Evolutionary conservation across 108 stramenopile genomes (phyloP).

Genomic region (Cyclotella choctawhatcheeana): DNA sequence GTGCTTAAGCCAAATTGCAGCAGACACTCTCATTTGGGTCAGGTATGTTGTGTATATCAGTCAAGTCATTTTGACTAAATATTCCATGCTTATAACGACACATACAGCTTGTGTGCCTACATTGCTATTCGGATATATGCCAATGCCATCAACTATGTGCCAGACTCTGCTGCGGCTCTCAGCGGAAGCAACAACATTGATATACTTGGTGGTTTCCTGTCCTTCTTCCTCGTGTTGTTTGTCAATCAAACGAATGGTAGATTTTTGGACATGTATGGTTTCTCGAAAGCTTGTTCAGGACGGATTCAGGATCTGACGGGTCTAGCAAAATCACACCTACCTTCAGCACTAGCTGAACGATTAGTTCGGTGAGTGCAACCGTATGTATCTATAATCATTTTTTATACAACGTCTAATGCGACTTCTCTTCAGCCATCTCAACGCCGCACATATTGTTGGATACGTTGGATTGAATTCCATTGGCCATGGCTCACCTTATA

Average conservation of each 20-base stretch:
- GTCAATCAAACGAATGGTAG: conserved; percentile 48
- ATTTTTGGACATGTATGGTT: conserved; percentile 43
- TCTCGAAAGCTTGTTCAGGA: conserved; percentile 44
- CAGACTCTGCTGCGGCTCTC: conserved; percentile 8
- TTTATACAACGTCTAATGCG: too few species aligned
- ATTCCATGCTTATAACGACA: too few species aligned
- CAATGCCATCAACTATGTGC: conserved; percentile 15
- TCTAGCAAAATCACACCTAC: conserved; percentile 28
- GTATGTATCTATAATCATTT: too few species aligned
- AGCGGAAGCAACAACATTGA: conserved; percentile 23
- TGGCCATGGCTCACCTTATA: conserved; percentile 12
- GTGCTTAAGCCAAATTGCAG: conserved; percentile 24
- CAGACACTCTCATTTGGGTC: conserved; percentile 48
- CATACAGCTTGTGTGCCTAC: conserved; percentile 39
- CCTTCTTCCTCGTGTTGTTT: conserved; percentile 63
- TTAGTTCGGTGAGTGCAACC: too few species aligned
- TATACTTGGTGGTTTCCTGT: conserved; percentile 51
- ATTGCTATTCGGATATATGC: conserved; percentile 31
- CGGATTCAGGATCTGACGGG: conserved; percentile 54
- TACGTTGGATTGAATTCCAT: conserved; percentile 48
- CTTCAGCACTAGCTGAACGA: conserved; percentile 31
- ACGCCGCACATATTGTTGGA: conserved; percentile 56
- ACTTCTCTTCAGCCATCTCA: too few species aligned
- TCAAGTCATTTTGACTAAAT: too few species aligned
- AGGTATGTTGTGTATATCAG: too few species aligned